These are phyloP conservation scores for Thymus mandschuricus DNA, from an alignment of 257 asterid genomes.

Conservation along the genomic window DNA sequence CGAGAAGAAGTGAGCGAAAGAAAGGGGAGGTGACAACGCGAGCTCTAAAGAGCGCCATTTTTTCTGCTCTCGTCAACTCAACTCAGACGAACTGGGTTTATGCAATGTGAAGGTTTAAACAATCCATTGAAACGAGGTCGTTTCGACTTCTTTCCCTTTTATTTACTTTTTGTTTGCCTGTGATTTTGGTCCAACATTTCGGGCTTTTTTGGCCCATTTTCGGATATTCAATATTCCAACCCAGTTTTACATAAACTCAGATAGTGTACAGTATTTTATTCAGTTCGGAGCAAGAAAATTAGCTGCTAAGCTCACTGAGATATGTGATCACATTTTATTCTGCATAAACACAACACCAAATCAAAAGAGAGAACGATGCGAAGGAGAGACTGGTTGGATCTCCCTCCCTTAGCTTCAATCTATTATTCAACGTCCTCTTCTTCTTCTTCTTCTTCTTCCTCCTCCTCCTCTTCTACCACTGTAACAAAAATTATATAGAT, in stretches of 20 bases:
- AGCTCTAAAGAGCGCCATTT: conserved; percentile 47
- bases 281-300: no score
- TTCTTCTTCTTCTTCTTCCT: neutral
- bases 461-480: neutral
- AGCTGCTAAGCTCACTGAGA: no score
- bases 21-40: conserved; percentile 37
- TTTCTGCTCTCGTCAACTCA: conserved; percentile 2
- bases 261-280: no score
- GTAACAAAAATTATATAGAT: neutral
- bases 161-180: no score
- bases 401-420: neutral
- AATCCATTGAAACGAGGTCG: neutral
- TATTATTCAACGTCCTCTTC: neutral
- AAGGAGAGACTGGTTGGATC: neutral
- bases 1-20: conserved; percentile 33
- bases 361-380: neutral
- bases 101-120: conserved; percentile 9
- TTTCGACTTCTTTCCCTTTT: neutral
- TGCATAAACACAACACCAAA: no score
- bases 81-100: conserved; percentile 9
- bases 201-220: no score
- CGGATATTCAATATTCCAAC: no score
- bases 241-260: no score
- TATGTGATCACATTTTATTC: no score
- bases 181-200: no score